Percentiles rank a stretch among this genome's conserved stretches.
Conservation (phyloP, 495 filamentous ascomycete genomes). For the Aspergillus asperescens region DNA sequence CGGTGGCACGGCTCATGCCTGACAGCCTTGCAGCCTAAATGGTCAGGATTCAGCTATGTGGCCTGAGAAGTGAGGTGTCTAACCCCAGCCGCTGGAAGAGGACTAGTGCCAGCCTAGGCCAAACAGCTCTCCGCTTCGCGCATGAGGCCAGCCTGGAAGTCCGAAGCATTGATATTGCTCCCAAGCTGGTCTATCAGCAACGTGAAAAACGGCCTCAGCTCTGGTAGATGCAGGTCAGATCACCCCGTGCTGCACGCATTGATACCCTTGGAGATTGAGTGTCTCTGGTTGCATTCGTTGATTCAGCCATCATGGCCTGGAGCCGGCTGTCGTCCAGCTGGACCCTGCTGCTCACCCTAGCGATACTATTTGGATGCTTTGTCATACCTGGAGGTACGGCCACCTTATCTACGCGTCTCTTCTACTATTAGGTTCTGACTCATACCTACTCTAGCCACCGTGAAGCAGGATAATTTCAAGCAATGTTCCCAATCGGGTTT, state of each 20-base stretch:
- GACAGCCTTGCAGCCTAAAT: slow-evolving; percentile 17
- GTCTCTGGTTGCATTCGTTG: slow-evolving; percentile 31
- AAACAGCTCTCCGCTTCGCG: slow-evolving; percentile 23
- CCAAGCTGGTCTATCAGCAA: not conserved
- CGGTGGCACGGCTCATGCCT: slow-evolving; percentile 8
- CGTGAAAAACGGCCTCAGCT: slow-evolving; percentile 26
- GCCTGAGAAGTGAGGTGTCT: slow-evolving; percentile 22
- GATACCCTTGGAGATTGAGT: slow-evolving; percentile 32
- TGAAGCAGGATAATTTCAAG: slow-evolving; percentile 96
- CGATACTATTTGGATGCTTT: slow-evolving; percentile 37
- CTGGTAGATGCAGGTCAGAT: slow-evolving; percentile 34
- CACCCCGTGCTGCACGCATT: slow-evolving; percentile 14
- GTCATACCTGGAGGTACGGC: slow-evolving; percentile 37
- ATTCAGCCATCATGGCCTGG: slow-evolving; percentile 31
- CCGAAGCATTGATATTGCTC: not conserved
- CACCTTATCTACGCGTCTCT: not conserved
- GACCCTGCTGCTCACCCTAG: slow-evolving; percentile 45
- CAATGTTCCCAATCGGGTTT: slow-evolving; percentile 89
- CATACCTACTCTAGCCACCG: slow-evolving; percentile 50
- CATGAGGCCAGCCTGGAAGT: slow-evolving; percentile 41
- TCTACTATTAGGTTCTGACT: not conserved
- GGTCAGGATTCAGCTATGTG: not conserved
- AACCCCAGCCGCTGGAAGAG: slow-evolving; percentile 19
- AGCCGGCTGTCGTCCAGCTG: slow-evolving; percentile 51
- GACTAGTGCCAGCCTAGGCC: slow-evolving; percentile 18